These are phyloP conservation scores for Paraphoma chrysanthemicola DNA, from an alignment of 2,329 filamentous ascomycete genomes.

Conservation along the genomic window DNA sequence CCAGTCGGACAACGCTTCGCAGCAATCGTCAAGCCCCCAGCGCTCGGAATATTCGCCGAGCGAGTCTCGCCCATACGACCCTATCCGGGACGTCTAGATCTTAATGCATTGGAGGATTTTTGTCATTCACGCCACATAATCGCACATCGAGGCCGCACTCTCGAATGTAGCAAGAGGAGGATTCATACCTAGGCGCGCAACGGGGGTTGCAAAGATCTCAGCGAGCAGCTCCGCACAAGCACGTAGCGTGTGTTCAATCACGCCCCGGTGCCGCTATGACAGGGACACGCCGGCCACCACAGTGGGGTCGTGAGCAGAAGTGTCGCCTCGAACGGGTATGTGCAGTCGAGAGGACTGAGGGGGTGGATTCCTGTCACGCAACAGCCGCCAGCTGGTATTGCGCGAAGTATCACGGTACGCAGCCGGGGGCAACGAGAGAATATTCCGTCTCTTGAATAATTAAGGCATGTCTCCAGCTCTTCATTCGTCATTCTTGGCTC, in stretches of 20 bases:
- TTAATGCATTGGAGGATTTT: constrained; percentile 19
- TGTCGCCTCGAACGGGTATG: constrained; percentile 12
- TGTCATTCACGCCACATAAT: constrained; percentile 24
- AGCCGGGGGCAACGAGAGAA: constrained; percentile 17
- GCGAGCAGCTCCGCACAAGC: constrained; percentile 4
- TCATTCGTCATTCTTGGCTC: not conserved
- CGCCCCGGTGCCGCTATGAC: constrained; percentile 5
- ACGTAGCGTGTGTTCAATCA: constrained; percentile 7
- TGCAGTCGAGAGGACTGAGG: constrained; percentile 8
- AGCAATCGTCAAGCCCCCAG: constrained; percentile 38
- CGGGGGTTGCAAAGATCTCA: constrained; percentile 5
- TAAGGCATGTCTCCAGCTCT: constrained; percentile 4
- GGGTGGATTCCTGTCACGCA: constrained; percentile 18
- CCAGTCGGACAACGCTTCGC: constrained; percentile 35
- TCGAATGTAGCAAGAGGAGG: constrained; percentile 3
- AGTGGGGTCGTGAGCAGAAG: constrained; percentile 4
- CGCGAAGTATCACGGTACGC: constrained; percentile 29
- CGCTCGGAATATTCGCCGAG: constrained; percentile 41
- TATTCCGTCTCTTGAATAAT: constrained; percentile 16
- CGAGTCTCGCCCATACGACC: constrained; percentile 45
- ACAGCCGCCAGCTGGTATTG: constrained; percentile 15
- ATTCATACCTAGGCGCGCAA: constrained; percentile 27
- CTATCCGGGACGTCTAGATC: constrained; percentile 46
- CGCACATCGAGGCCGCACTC: constrained; percentile 14
- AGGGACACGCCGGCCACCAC: not conserved